Evolutionary conservation across 345 rosid species (phyloP), one percentile per base, ranked within the genome.

Genomic region (rapeseed (Brassica napus)): DNA sequence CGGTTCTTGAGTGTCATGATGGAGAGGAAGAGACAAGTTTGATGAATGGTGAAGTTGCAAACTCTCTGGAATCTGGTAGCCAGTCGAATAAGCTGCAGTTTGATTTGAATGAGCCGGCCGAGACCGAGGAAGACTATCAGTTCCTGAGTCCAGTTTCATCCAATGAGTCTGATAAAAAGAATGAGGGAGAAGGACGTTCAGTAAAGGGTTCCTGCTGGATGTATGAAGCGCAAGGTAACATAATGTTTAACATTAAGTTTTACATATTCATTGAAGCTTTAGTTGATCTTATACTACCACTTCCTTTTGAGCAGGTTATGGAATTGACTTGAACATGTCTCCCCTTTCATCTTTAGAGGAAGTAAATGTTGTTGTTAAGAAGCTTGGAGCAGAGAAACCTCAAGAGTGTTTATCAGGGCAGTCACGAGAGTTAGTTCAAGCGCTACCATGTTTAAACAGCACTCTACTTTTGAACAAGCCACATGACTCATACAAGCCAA

Each of bases 51-150:
- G 64, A 35, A 49, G 72, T 35, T 74, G 30, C 73, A 69, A 52
- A 44, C 37, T 71, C 34, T 37, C 57, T 47, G 71, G 72, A 85
- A 60, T 76, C 49, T 3, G 73, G 66, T 65, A 73, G 52, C 4
- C 75, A 62, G 59, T 61, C 37, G 61, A 76, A 62, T 44, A 78
- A 15, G 82, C 55, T 75, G 26, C 79, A 52, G 61, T 76, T 82
- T 61, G 91, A 89, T 77, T 82, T 89, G 81, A 89, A 88, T 66
- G 85, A 85, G 54, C 89, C 91, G 2, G 32, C 83, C 47, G 58
- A 82, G 58, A 74, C 35, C 5, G 90, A 85, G 64, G 87, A 85
- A 75, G 80, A 72, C 71, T 28, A 69, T 24, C 70, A 57, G 62
- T 74, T 74, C 78, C n/a, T 39, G 28, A 67, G 74, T 83, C 71